phyloP scores from a whole-genome alignment of 352 stramenopile species.

The Thraustochytrium striatum region DNA sequence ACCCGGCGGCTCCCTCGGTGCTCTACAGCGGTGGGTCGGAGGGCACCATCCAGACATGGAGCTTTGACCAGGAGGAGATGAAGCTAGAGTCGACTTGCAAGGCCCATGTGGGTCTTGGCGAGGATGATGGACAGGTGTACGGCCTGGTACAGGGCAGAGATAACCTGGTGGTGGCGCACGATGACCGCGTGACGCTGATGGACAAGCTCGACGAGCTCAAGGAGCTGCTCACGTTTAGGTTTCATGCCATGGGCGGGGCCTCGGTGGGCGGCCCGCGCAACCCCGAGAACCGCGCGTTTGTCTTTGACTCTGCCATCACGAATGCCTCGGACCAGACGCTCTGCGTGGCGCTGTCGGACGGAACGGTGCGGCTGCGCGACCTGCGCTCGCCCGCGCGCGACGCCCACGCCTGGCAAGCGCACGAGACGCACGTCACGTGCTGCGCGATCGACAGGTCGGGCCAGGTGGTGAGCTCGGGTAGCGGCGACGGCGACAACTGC shows the following conservation, averaged over 20 bases:
- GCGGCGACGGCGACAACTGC: neutral
- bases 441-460: neutral
- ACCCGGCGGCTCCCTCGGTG: neutral
- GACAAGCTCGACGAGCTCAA: neutral
- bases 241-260: neutral
- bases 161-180: constrained; percentile 22
- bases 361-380: neutral
- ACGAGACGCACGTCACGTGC: constrained; percentile 30
- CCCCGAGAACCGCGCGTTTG: constrained; percentile 22
- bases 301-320: neutral
- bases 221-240: constrained; percentile 16
- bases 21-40: constrained; percentile 16
- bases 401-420: neutral
- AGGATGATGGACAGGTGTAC: constrained; percentile 38
- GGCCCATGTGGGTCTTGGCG: neutral
- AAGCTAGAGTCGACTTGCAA: neutral
- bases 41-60: neutral
- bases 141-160: neutral
- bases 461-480: neutral
- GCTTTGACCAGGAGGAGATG: neutral
- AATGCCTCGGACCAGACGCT: neutral
- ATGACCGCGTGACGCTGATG: constrained; percentile 25
- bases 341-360: constrained; percentile 9
- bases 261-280: constrained; percentile 1
- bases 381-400: constrained; percentile 21